phyloP scores from a whole-genome alignment of 345 rosid species.

The Cardamine resedifolia region DNA sequence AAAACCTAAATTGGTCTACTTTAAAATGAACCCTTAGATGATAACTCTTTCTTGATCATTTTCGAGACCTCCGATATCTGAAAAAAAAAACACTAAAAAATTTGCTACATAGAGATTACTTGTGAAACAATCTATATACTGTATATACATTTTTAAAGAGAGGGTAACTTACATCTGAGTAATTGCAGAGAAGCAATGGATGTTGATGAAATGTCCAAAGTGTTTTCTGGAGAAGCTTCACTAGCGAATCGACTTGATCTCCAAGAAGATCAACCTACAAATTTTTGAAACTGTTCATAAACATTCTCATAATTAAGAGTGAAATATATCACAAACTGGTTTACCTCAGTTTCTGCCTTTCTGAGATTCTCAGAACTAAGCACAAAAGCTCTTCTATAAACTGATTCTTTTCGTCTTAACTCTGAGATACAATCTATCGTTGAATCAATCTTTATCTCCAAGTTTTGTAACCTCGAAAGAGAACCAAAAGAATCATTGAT shows the following conservation, averaged over 20 bases:
- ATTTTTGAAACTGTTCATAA: background rate
- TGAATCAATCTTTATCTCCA: conserved; percentile 40
- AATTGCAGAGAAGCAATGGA: conserved; percentile 44
- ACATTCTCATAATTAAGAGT: background rate
- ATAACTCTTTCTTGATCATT: conserved; percentile 55
- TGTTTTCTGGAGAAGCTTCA: conserved; percentile 51
- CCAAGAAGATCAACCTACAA: conserved; percentile 79
- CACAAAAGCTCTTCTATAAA: conserved; percentile 60
- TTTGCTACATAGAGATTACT: background rate
- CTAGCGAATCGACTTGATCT: conserved; percentile 68
- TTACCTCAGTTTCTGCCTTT: conserved; percentile 82
- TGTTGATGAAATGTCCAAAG: conserved; percentile 43
- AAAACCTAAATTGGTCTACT: background rate
- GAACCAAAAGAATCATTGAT: background rate
- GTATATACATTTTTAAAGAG: background rate
- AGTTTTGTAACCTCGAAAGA: conserved; percentile 51
- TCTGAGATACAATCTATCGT: conserved; percentile 28
- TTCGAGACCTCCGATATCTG: conserved; percentile 59
- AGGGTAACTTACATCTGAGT: conserved; percentile 45
- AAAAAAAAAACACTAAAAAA: background rate
- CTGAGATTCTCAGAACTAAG: conserved; percentile 65
- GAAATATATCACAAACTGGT: background rate
- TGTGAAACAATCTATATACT: conserved; percentile 6
- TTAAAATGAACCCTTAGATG: background rate
- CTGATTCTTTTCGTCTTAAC: conserved; percentile 40